A percentile compares a stretch with the other conserved stretches of the same genome.
phyloP scores from a whole-genome alignment of 352 stramenopile genomes.

The Pythium folliculosum region DNA sequence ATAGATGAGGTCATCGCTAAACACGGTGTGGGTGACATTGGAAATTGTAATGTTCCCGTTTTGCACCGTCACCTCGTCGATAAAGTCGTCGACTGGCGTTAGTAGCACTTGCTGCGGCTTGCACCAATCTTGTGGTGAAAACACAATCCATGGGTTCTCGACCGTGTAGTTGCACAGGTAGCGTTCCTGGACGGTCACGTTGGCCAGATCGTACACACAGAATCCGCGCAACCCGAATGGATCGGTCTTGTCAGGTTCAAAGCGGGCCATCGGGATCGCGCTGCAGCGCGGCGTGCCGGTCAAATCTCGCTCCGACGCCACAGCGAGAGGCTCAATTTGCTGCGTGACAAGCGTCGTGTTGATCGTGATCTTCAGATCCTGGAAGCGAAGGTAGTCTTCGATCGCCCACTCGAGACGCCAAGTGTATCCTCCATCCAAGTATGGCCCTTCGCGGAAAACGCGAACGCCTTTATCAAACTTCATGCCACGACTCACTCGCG shows the following conservation, averaged over 20 bases:
- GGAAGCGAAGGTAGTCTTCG: constrained; percentile 72
- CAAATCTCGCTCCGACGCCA: constrained; percentile 54
- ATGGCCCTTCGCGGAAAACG: constrained; percentile 64
- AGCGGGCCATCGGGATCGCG: constrained; percentile 50
- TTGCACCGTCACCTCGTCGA: constrained; percentile 51
- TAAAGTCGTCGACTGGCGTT: constrained; percentile 51
- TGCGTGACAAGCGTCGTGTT: constrained; percentile 61
- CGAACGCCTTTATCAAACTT: constrained; percentile 78
- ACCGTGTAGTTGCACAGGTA: constrained; percentile 82
- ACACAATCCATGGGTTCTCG: constrained; percentile 70
- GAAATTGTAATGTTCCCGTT: constrained; percentile 58
- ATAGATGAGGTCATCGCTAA: constrained; percentile 74
- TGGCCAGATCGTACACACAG: constrained; percentile 70
- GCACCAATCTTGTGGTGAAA: constrained; percentile 74
- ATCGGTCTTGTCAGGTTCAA: constrained; percentile 47
- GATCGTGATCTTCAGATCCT: constrained; percentile 63
- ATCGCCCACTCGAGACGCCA: constrained; percentile 78
- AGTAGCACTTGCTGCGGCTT: constrained; percentile 53
- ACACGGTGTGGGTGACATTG: constrained; percentile 59
- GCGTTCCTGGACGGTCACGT: constrained; percentile 61
- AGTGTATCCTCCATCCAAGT: constrained; percentile 67
- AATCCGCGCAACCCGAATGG: constrained; percentile 49
- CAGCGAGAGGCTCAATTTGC: constrained; percentile 55
- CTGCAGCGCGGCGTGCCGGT: constrained; percentile 46
- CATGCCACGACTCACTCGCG: constrained; percentile 45